Evolutionary conservation across 148 eudicot species (phyloP).

Genomic region (Camellia lanceoleosa): DNA sequence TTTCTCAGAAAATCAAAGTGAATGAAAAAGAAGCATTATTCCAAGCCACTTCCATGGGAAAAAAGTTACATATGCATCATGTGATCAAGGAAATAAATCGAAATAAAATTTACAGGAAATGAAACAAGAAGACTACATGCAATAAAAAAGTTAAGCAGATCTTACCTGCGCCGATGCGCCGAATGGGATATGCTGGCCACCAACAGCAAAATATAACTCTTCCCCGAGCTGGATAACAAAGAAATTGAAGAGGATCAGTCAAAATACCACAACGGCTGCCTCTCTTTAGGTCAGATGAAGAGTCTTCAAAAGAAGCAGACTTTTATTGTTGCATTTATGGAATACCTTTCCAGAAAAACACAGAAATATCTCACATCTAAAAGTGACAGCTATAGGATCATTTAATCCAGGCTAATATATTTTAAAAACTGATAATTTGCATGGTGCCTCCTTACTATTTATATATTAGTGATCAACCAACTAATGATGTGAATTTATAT

Average conservation of each 20-base stretch:
- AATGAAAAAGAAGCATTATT: background rate
- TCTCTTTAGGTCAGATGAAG: background rate
- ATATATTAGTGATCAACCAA: background rate
- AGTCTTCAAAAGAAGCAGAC: background rate
- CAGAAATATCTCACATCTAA: background rate
- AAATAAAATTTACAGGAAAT: background rate
- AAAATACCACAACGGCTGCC: background rate
- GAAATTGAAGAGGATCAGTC: slow-evolving; percentile 10
- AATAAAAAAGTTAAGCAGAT: background rate
- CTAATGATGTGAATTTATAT: background rate
- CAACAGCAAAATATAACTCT: slow-evolving; percentile 77
- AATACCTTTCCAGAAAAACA: background rate
- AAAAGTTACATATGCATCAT: background rate
- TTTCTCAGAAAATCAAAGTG: background rate
- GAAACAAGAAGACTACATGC: slow-evolving; percentile 2
- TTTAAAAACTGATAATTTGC: background rate
- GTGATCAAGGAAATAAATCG: background rate
- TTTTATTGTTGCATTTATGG: background rate
- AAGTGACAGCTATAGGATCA: background rate
- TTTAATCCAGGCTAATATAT: background rate
- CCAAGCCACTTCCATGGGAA: background rate
- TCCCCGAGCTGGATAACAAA: slow-evolving; percentile 63
- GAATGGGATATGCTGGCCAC: slow-evolving; percentile 89
- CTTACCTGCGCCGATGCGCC: slow-evolving; percentile 95
- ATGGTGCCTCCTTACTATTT: background rate